These are phyloP conservation scores for Steccherinum ochraceum DNA, from an alignment of 768 basidiomycete genomes.

Conservation along the genomic window DNA sequence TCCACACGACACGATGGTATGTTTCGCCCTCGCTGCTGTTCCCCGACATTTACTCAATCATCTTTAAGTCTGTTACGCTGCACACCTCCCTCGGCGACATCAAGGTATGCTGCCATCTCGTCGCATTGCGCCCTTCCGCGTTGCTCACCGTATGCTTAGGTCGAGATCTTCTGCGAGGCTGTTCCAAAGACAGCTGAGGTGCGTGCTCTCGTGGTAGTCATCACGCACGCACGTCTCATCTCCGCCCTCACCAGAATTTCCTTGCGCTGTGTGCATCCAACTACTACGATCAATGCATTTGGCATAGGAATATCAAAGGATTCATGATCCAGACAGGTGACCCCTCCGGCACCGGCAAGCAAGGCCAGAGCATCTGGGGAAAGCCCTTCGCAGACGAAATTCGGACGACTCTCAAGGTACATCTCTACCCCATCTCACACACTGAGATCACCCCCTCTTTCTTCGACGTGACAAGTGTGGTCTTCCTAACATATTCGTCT, in stretches of 20 bases:
- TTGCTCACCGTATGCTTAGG: slow-evolving; percentile 36
- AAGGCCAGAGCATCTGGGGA: slow-evolving; percentile 96
- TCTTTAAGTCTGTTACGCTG: slow-evolving; percentile 75
- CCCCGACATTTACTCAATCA: neutral
- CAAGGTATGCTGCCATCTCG: slow-evolving; percentile 52
- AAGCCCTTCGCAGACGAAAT: slow-evolving; percentile 89
- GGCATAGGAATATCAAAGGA: slow-evolving; percentile 91
- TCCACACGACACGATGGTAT: neutral
- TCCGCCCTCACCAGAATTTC: slow-evolving; percentile 69
- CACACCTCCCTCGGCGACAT: slow-evolving; percentile 93
- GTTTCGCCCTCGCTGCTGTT: neutral
- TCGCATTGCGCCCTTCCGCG: neutral
- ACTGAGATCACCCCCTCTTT: neutral
- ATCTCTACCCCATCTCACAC: slow-evolving; percentile 10
- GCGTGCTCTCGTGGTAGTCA: slow-evolving; percentile 3
- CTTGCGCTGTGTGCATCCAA: slow-evolving; percentile 89
- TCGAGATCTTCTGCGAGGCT: slow-evolving; percentile 96
- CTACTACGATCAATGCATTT: slow-evolving; percentile 78
- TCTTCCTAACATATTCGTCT: neutral
- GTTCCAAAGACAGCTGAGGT: slow-evolving; percentile 95
- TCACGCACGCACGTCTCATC: neutral
- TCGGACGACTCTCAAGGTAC: slow-evolving; percentile 87
- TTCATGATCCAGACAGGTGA: slow-evolving; percentile 97
- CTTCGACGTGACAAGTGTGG: neutral
- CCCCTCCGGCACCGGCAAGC: slow-evolving; percentile 86